Evolutionary conservation across 345 rosid genomes (phyloP).

Genomic region (Camelina sativa): DNA sequence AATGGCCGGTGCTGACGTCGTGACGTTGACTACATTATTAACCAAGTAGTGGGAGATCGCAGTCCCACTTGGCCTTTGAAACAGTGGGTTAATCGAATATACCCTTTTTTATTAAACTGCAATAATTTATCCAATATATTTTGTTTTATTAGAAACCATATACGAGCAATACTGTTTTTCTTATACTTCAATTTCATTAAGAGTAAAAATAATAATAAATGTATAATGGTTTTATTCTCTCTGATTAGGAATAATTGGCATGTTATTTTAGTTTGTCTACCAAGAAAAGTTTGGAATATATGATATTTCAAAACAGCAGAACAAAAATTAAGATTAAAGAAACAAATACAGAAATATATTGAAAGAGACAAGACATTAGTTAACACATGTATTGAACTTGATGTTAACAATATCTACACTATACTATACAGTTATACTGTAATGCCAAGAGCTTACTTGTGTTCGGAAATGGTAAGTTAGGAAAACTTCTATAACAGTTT

Average conservation of each 20-base stretch:
- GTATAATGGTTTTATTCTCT: background rate
- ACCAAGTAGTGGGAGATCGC: constrained; percentile 32
- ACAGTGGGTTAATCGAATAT: constrained; percentile 18
- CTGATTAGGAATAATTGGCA: constrained; percentile 17
- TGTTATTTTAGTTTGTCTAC: constrained; percentile 15
- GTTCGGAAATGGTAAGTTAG: constrained; percentile 3
- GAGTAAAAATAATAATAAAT: background rate
- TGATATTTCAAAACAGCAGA: constrained; percentile 7
- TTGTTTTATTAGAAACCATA: background rate
- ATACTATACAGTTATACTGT: background rate
- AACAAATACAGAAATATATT: background rate
- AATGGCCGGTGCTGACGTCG: constrained; percentile 11
- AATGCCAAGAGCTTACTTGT: constrained; percentile 1
- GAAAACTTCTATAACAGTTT: background rate
- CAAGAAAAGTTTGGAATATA: constrained; percentile 28
- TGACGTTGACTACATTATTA: constrained; percentile 7
- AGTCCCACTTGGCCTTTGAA: constrained; percentile 20
- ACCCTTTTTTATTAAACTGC: background rate
- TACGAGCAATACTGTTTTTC: background rate
- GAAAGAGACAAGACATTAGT: constrained; percentile 34
- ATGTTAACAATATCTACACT: constrained; percentile 8
- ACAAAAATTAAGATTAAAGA: background rate
- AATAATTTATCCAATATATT: background rate
- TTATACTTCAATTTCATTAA: background rate
- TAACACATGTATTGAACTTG: constrained; percentile 23